Evolutionary conservation across 257 asterid species (phyloP).

Genomic region (Nyctanthes arbortristis): DNA sequence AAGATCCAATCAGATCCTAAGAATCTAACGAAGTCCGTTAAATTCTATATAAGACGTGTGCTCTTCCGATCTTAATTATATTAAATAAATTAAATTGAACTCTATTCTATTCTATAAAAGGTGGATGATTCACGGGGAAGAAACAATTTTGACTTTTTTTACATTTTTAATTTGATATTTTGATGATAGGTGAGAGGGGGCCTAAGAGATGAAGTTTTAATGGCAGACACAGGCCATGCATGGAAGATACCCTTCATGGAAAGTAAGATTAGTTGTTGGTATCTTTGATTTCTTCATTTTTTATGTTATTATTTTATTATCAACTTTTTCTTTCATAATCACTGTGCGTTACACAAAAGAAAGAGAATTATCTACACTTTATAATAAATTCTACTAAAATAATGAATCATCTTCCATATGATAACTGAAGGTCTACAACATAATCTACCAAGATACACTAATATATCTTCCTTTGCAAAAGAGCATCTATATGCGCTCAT

Average conservation of each 20-base stretch:
- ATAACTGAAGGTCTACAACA: constrained; percentile 56
- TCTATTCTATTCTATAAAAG: too few relatives aligned
- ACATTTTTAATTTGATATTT: constrained; percentile 10
- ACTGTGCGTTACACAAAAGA: constrained; percentile 30
- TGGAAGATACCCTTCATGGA: constrained; percentile 58
- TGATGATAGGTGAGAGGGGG: constrained; percentile 40
- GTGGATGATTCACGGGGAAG: too few relatives aligned
- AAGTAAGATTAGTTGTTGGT: constrained; percentile 57
- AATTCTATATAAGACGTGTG: too few relatives aligned
- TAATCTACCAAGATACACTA: constrained; percentile 57
- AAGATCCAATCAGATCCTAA: too few relatives aligned
- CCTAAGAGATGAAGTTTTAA: constrained; percentile 47
- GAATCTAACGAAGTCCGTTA: too few relatives aligned
- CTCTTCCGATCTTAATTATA: too few relatives aligned
- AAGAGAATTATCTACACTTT: constrained; percentile 37
- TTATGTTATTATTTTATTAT: constrained; percentile 34
- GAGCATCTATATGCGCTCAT: constrained; percentile 33
- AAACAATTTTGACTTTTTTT: constrained; percentile 38
- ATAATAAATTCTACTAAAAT: constrained; percentile 43
- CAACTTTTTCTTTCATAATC: constrained; percentile 26
- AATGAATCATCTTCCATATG: constrained; percentile 56
- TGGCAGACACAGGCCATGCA: constrained; percentile 80
- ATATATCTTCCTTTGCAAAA: constrained; percentile 33
- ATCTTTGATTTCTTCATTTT: constrained; percentile 53
- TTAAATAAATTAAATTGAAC: too few relatives aligned